A percentile compares a stretch with the other conserved stretches of the same genome.
phyloP scores from a whole-genome alignment of 1,284 basidiomycete genomes.

The Leccinum olivaceoglutinosum region DNA sequence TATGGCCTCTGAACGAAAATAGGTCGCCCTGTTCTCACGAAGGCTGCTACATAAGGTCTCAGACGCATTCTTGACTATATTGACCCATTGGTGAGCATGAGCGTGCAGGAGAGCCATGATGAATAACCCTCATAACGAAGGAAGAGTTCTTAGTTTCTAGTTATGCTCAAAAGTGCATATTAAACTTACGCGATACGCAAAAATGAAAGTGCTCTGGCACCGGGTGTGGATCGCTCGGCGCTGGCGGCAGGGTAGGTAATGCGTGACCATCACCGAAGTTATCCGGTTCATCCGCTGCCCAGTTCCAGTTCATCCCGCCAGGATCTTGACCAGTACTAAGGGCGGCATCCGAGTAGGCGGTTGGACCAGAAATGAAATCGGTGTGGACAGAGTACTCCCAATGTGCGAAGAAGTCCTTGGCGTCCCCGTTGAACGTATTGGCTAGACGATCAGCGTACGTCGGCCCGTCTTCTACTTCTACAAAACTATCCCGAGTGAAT shows the following conservation, averaged over 20 bases:
- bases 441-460: background rate
- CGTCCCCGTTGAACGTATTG: background rate
- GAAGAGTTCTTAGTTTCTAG: background rate
- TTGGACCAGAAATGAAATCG: background rate
- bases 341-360: background rate
- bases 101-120: background rate
- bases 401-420: background rate
- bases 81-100: background rate
- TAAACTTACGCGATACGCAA: background rate
- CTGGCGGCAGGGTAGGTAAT: too few relatives aligned
- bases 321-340: background rate
- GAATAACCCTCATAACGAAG: background rate
- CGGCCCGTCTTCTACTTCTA: background rate
- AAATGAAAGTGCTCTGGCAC: background rate
- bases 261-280: too few relatives aligned
- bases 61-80: background rate
- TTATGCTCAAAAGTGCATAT: background rate
- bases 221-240: background rate
- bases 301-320: background rate
- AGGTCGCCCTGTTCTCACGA: background rate
- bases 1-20: background rate
- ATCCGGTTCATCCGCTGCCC: too few relatives aligned
- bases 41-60: background rate
- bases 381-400: background rate
- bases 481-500: too few relatives aligned